Base-by-base conservation (phyloP, 208 protist species). In the Kentomonas sorsogonicus region DNA sequence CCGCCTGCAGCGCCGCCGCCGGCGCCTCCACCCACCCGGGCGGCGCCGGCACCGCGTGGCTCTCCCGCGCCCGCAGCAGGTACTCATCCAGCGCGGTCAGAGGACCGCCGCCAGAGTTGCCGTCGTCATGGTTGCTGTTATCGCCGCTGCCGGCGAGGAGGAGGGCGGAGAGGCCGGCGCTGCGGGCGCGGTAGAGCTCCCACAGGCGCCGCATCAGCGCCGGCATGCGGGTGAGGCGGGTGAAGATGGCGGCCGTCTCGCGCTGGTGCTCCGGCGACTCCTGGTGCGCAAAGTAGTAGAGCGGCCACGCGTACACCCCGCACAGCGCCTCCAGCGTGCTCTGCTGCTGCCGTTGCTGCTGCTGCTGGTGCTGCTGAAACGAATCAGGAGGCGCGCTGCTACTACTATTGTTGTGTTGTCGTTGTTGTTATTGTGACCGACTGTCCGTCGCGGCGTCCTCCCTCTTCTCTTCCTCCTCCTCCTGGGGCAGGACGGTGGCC, bases 231-330 rank as follows among this genome's bases (percentile, higher is more conserved):
- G 80, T 73, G 1, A 92, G 71, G 53, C 79, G 84, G 16, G 76
- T 72, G 55, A 86, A 69, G 31, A 93, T 53, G 7, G 80, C 74
- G 1, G 74, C 55, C 38, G 73, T 79, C 63, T 89, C 79, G 53
- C 74, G 69, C 31, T 67, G 72, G 36, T 77, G 69, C 23, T 46
- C 40, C 13, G 47, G 2, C 29, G 63, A 73, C 7, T 48, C 36
- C 13, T 55, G 51, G 44, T 69, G 53, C 23, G 69, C 63, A 57
- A 93, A 86, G 39, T 59, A 68, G 38, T 79, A 87, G 36, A 93
- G 66, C 2, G 86, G 86, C 83, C 86, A 93, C 16, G 77, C 80
- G 54, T 82, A 86, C 29, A 87, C 75, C 46, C 79, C 70, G 56
- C 82, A 89, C 15, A 86, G 48, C 41, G 80, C 56, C 64, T 93